Conservation (phyloP, 495 filamentous ascomycete species). For the Aspergillus leporis region DNA sequence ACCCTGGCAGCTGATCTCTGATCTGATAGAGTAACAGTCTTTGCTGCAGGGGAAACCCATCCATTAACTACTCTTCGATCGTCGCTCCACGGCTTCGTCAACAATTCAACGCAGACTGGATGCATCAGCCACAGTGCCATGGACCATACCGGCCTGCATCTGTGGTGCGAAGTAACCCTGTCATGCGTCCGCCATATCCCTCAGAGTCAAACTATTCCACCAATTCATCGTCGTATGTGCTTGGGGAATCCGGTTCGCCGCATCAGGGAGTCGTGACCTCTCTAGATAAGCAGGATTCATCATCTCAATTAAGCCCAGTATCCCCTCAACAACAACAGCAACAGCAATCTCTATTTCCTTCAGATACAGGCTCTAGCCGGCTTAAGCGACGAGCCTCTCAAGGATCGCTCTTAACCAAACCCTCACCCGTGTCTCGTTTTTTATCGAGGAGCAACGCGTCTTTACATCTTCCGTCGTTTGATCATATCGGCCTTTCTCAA, state of each 20-base stretch:
- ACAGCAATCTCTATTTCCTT: conserved; percentile 20
- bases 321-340: conserved; percentile 19
- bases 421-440: conserved; percentile 42
- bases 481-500: conserved; percentile 34
- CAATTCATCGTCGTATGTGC: conserved; percentile 17
- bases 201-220: conserved; percentile 10
- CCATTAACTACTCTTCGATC: conserved; percentile 10
- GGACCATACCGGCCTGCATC: conserved; percentile 34
- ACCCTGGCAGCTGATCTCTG: not conserved
- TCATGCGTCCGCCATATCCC: conserved; percentile 31
- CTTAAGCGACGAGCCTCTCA: conserved; percentile 44
- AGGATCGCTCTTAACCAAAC: conserved; percentile 40
- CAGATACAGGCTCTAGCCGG: conserved; percentile 21
- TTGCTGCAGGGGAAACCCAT: not conserved
- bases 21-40: not conserved
- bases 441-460: conserved; percentile 41
- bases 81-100: conserved; percentile 9
- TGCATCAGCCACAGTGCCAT: conserved; percentile 41
- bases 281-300: conserved; percentile 15
- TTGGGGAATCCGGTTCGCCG: conserved; percentile 15
- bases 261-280: conserved; percentile 16
- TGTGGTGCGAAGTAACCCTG: conserved; percentile 28
- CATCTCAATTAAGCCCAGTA: conserved; percentile 19
- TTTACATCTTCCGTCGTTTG: conserved; percentile 43
- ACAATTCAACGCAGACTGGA: conserved; percentile 26